Conservation (phyloP, 208 protist genomes). For the Chromosphaera perkinsii region DNA sequence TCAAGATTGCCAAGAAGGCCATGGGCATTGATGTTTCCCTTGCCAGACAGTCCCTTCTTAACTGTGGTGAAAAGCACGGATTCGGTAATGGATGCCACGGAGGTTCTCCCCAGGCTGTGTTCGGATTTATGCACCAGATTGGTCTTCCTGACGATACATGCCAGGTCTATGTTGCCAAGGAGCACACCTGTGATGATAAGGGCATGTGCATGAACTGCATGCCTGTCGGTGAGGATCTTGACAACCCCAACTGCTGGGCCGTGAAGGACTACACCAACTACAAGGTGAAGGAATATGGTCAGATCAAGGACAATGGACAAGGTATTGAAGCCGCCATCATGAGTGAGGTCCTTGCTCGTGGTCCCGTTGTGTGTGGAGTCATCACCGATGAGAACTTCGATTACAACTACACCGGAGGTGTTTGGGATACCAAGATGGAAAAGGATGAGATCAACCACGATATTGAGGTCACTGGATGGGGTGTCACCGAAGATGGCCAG, state of each 20-base stretch:
- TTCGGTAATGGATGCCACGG: conserved; percentile 34
- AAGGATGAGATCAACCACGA: conserved; percentile 35
- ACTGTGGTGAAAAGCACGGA: conserved; percentile 24
- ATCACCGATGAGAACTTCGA: conserved; percentile 33
- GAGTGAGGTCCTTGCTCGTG: conserved; percentile 37
- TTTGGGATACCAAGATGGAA: conserved; percentile 29
- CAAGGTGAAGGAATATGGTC: conserved; percentile 49
- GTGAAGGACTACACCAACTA: conserved; percentile 38
- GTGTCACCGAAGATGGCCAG: conserved; percentile 27
- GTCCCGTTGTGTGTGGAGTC: conserved; percentile 53
- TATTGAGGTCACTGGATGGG: conserved; percentile 53
- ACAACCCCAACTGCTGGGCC: conserved; percentile 28
- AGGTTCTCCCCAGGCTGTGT: conserved; percentile 10
- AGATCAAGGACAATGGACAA: conserved; percentile 30
- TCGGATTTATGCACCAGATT: background rate
- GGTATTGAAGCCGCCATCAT: conserved; percentile 54
- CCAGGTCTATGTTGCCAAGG: conserved; percentile 11
- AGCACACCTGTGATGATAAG: background rate
- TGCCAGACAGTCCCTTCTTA: conserved; percentile 21
- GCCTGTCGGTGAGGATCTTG: too few relatives aligned
- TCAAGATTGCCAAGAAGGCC: conserved; percentile 52
- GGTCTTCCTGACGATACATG: conserved; percentile 15
- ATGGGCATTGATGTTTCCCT: conserved; percentile 26
- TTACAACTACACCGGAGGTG: conserved; percentile 45
- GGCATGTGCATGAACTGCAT: conserved; percentile 25